Base-by-base conservation (phyloP, 2,329 filamentous ascomycete species). In the Diaporthe helianthi region DNA sequence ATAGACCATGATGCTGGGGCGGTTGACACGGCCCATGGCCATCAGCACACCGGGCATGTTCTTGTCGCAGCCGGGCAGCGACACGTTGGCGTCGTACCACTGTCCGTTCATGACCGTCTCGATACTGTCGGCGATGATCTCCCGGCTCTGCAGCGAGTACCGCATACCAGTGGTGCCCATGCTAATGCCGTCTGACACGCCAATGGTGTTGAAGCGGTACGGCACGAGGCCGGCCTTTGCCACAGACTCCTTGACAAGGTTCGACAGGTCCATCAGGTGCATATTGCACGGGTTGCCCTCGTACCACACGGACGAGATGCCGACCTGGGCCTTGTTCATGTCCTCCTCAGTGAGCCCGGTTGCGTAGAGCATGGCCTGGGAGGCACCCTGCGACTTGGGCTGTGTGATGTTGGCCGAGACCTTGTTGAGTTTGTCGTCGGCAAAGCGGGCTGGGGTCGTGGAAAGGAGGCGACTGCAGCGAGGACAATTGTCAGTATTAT, bases 81-180 rank as follows among this genome's bases (percentile, higher is more conserved):
- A 97, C 78, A 99, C 92, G 81, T 98, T 98, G 75, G 90, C 95
- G 80, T 99, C 96, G 79, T 99, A 98, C 94, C 94, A 98, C 83
- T 99, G 96, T 19, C 94, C 96, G 74, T 94, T 92, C 94, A 98
- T 99, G 76, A 99, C 96, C 6, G 96, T 98, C 87, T 99, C 96
- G 77, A 99, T 97, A 72, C 93, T 97, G 83, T 99, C 96, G 76
- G 96, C 96, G 76, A 99, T 99, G 76, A 99, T 89, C 81, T 99
- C 96, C 79, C 96, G 88, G 74, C 93, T 97, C 84, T 98, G 96
- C 65, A 98, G 86, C 67, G 92, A 96, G 83, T 94, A 98, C 72
- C 95, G 89, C 96, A 99, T 99, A 75, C 97, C 96, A 44, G 91
- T 93, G 58, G 96, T 99, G 64, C 96, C 96, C 96, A 99, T 99